Evolutionary conservation across 306 rosid species (phyloP).

Genomic region (Macrotyloma uniflorum): DNA sequence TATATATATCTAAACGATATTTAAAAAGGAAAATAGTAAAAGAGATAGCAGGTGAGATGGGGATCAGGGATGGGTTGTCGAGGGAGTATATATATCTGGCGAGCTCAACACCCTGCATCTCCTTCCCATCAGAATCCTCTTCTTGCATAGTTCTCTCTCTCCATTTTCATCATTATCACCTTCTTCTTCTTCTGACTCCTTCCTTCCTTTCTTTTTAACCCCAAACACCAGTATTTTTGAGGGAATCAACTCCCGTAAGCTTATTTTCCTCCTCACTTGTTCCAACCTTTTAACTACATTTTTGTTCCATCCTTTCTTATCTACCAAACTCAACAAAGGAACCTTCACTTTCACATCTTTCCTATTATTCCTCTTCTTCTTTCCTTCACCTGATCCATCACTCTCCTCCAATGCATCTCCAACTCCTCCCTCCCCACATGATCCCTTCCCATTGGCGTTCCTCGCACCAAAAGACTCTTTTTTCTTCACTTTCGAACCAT

Average conservation of each 20-base stretch:
- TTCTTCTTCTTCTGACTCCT: constrained; percentile 7
- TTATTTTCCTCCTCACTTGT: constrained; percentile 27
- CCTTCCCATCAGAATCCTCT: constrained; percentile 74
- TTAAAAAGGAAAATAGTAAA: not conserved
- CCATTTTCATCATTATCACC: not conserved
- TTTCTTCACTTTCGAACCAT: constrained; percentile 26
- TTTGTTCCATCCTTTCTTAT: constrained; percentile 9
- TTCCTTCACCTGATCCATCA: not conserved
- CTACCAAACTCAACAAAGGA: constrained; percentile 28
- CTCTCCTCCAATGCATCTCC: constrained; percentile 32
- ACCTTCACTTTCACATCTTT: constrained; percentile 11
- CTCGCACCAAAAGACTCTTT: not conserved
- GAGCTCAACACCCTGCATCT: constrained; percentile 65
- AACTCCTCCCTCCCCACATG: not conserved
- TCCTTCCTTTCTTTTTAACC: constrained; percentile 20
- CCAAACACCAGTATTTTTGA: constrained; percentile 22
- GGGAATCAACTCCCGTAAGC: constrained; percentile 39
- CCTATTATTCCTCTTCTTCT: not conserved
- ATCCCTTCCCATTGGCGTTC: not conserved
- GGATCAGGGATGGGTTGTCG: constrained; percentile 4
- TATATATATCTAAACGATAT: not conserved
- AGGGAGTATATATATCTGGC: constrained; percentile 23
- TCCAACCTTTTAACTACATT: not conserved
- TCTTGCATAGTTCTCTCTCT: constrained; percentile 55
- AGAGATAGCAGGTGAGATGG: not conserved